Evolutionary conservation across 495 filamentous ascomycete species (phyloP).

Genomic region (Neurospora cerealis): DNA sequence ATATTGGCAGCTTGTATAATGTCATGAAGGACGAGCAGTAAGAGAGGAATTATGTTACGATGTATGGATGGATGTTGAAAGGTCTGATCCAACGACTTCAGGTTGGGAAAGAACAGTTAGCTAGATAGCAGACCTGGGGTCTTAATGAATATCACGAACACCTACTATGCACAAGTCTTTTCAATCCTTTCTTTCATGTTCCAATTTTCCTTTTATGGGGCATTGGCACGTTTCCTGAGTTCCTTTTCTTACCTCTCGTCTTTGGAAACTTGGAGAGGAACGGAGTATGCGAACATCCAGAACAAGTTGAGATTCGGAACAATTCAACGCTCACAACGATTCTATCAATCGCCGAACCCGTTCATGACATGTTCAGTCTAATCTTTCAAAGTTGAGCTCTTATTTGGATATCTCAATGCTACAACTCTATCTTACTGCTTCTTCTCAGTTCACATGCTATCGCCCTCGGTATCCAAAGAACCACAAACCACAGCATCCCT

Average conservation of each 20-base stretch:
- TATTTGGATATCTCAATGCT: no score
- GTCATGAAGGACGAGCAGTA: slow-evolving; percentile 35
- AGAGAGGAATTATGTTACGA: neutral
- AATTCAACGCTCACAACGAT: no score
- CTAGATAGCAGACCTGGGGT: neutral
- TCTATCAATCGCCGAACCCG: no score
- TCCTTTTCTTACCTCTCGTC: neutral
- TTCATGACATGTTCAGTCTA: no score
- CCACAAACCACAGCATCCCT: no score
- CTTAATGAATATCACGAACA: neutral
- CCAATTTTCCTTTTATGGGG: neutral
- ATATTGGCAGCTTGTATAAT: slow-evolving; percentile 36
- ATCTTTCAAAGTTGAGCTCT: no score
- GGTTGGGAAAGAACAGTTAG: neutral
- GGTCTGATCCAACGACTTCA: neutral
- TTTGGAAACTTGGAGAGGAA: neutral
- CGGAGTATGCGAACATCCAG: no score
- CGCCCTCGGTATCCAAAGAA: no score
- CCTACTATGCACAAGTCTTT: neutral
- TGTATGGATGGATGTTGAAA: neutral
- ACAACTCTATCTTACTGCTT: no score
- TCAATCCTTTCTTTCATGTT: neutral
- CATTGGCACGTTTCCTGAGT: neutral
- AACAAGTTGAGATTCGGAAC: no score
- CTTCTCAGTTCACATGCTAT: no score